These are phyloP conservation scores for Bryoerythrophyllum caledonicum DNA, from an alignment of 225 moss, liverwort and hornwort species.

Conservation along the genomic window DNA sequence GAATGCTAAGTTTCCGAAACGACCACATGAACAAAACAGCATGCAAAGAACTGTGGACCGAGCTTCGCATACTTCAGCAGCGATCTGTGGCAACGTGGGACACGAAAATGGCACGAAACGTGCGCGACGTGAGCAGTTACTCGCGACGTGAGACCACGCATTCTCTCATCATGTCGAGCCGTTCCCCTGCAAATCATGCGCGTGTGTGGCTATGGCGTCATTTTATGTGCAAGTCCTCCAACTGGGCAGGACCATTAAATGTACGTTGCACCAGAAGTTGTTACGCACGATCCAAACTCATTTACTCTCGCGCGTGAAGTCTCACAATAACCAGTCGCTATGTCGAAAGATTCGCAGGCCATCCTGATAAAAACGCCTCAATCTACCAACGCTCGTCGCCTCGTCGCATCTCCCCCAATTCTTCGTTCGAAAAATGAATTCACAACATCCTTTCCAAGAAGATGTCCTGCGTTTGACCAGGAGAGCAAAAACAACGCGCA, in stretches of 20 bases:
- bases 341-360: too few species aligned
- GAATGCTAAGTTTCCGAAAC: too few species aligned
- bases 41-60: too few species aligned
- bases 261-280: background rate
- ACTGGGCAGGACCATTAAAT: slow-evolving; percentile 6
- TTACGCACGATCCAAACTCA: background rate
- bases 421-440: background rate
- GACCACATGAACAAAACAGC: too few species aligned
- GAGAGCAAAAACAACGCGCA: background rate
- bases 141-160: slow-evolving; percentile 29
- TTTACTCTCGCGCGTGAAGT: background rate
- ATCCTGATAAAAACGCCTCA: too few species aligned
- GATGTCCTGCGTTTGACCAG: slow-evolving; percentile 9
- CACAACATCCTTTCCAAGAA: background rate
- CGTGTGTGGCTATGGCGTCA: slow-evolving; percentile 40
- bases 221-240: slow-evolving; percentile 28
- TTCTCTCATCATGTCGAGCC: slow-evolving; percentile 10
- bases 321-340: background rate
- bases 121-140: background rate
- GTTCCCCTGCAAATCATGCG: slow-evolving; percentile 40
- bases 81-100: too few species aligned
- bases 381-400: too few species aligned
- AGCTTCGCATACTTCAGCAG: too few species aligned
- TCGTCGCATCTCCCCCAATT: too few species aligned
- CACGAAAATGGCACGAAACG: background rate